Evolutionary conservation across 805 yeast species (phyloP).

Genomic region (Barnettozyma vustinii): DNA sequence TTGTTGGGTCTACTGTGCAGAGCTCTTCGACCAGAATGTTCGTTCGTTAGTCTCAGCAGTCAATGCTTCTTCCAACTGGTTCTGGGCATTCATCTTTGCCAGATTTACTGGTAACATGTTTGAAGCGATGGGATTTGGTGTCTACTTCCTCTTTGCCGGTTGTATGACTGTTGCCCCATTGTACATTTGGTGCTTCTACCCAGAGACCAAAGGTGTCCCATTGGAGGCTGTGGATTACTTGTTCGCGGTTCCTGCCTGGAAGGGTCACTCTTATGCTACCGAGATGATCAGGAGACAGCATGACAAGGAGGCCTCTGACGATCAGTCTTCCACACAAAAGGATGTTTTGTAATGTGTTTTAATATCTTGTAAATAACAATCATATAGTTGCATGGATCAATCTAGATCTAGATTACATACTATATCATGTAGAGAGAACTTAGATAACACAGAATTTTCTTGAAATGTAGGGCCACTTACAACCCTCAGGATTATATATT

Average conservation of each 20-base stretch:
- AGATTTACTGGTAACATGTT: slow-evolving; percentile 16
- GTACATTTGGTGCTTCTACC: slow-evolving; percentile 34
- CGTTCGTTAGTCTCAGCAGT: slow-evolving; percentile 10
- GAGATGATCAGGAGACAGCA: not conserved
- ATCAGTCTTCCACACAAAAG: not conserved
- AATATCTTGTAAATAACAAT: no score
- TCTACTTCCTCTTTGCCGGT: slow-evolving; percentile 22
- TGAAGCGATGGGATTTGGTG: slow-evolving; percentile 13
- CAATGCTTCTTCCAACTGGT: slow-evolving; percentile 16
- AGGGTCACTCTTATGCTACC: slow-evolving; percentile 1
- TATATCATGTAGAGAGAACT: no score
- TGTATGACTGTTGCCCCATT: slow-evolving; percentile 14
- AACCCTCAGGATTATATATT: no score
- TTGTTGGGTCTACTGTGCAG: slow-evolving; percentile 19
- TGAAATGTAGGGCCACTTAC: no score
- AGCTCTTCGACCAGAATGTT: slow-evolving; percentile 14
- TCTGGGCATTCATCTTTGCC: slow-evolving; percentile 18
- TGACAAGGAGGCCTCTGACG: not conserved
- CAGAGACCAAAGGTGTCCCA: slow-evolving; percentile 41
- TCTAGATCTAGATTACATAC: no score
- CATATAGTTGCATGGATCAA: no score
- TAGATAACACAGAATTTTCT: no score
- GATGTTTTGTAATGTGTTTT: not conserved
- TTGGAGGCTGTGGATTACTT: slow-evolving; percentile 38
- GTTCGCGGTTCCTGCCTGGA: slow-evolving; percentile 17